phyloP scores from a whole-genome alignment of 1,139 yeast species.

The Saccharomyces hybrid region DNA sequence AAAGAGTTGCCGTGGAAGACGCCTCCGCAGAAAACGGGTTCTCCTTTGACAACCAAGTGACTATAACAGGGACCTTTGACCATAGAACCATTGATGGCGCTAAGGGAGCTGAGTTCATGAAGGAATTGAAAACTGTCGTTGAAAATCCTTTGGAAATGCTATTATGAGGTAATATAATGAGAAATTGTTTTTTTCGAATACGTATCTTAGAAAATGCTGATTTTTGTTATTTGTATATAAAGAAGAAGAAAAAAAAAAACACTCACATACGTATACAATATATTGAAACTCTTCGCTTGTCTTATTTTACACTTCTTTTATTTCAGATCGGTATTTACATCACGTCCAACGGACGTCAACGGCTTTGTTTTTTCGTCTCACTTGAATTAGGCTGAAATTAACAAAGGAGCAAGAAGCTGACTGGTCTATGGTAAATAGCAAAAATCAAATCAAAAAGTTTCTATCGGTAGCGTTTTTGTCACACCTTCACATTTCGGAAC shows the following conservation, averaged over 20 bases:
- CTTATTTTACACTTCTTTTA: neutral
- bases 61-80: conserved; percentile 93
- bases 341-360: neutral
- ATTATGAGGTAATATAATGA: conserved; percentile 40
- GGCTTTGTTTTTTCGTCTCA: neutral
- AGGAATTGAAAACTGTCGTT: conserved; percentile 78
- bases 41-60: conserved; percentile 83
- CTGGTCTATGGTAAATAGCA: too few relatives aligned
- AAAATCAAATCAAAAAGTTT: too few relatives aligned
- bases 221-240: neutral
- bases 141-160: conserved; percentile 95
- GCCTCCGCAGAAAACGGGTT: conserved; percentile 86
- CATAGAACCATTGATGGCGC: conserved; percentile 98
- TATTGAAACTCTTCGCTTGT: neutral
- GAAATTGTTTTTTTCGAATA: neutral
- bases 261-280: neutral
- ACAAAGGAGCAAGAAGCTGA: neutral
- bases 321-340: neutral
- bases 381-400: neutral
- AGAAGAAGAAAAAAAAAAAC: neutral
- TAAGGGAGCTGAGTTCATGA: conserved; percentile 93
- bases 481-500: neutral
- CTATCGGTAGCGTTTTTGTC: too few relatives aligned
- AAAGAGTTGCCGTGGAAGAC: conserved; percentile 90
- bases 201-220: neutral